Base-by-base conservation (phyloP, 805 yeast species). In the Myxozyma lipomycoides region DNA sequence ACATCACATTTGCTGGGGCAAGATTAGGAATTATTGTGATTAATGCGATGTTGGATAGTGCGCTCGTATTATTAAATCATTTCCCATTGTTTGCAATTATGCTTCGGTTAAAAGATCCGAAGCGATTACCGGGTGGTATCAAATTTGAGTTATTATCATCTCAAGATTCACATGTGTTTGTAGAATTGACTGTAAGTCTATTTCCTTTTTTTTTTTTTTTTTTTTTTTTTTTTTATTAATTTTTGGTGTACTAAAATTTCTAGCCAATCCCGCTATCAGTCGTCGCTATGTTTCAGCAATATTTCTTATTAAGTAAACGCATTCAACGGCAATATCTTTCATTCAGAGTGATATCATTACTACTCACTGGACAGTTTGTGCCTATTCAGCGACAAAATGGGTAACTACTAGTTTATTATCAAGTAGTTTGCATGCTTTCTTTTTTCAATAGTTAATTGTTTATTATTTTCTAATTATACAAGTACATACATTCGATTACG, bases 21-120 rank as follows among this genome's bases (percentile, higher is more conserved):
- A 72, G 89, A 48, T 62, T 88, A 32, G 55, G 73, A 0, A 73
- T 79, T 3, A 68, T 86, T 38, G 48, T 72, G 2, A 45, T 74
- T 1, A 70, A 78, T 34, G 81, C 83, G 18, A 45, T 71, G 1
- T 66, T 84, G 21, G 93, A 87, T 58, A 71, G 82, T 38, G 43
- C 73, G 0, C 73, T 87, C 56, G 79, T 90, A 4, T 65, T 79
- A 28, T 65, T 89, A 48, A 91, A 90, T 63, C 90, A 90, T 64
- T 79, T 84, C 63, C 99, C 99, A 1, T 63, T 91, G 9, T 91
- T 93, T 68, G 90, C 88, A 1, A 63, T 91, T 2, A 70, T 95
- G 45, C 70, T 93, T 41, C 79, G 93, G 60, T 41, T 87, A 42
- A 93, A 91, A 65, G 91, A 90, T 64, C 81, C 88, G 6, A 80